Evolutionary conservation across 495 filamentous ascomycete species (phyloP).

Genomic region (Penicillium steckii): DNA sequence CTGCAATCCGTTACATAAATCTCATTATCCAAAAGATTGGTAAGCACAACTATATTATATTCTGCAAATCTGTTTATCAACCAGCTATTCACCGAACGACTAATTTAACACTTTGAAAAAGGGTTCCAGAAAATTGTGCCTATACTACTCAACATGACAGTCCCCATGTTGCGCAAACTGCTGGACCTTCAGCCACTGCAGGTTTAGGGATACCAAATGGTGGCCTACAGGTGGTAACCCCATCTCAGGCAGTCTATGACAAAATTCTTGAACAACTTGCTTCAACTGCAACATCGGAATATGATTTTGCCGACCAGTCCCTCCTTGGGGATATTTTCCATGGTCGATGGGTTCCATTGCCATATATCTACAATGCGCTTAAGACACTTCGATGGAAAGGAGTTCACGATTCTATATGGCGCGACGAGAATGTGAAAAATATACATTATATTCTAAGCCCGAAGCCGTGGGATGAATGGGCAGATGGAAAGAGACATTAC

Average conservation of each 20-base stretch:
- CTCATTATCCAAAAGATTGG: conserved; percentile 77
- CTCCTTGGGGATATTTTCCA: conserved; percentile 65
- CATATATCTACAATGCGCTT: conserved; percentile 80
- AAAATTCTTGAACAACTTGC: conserved; percentile 46
- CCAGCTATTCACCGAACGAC: conserved; percentile 10
- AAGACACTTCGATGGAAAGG: conserved; percentile 70
- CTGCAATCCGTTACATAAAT: conserved; percentile 73
- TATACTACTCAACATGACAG: conserved; percentile 66
- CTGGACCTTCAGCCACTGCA: conserved; percentile 47
- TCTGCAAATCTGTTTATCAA: neutral
- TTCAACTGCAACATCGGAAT: conserved; percentile 38
- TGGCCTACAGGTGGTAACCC: conserved; percentile 71
- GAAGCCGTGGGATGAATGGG: conserved; percentile 75
- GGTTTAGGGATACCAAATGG: conserved; percentile 70
- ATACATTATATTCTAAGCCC: conserved; percentile 77
- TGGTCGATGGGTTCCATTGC: conserved; percentile 68
- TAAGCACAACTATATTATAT: conserved; percentile 23
- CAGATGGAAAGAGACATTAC: conserved; percentile 20
- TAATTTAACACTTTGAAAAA: conserved; percentile 14
- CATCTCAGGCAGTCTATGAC: conserved; percentile 53
- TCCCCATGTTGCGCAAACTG: conserved; percentile 56
- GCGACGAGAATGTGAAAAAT: conserved; percentile 73
- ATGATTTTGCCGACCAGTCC: conserved; percentile 77
- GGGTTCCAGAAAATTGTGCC: conserved; percentile 70
- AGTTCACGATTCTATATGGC: conserved; percentile 73